Base-by-base conservation (phyloP, 306 rosid species). In the Pyrus communis region DNA sequence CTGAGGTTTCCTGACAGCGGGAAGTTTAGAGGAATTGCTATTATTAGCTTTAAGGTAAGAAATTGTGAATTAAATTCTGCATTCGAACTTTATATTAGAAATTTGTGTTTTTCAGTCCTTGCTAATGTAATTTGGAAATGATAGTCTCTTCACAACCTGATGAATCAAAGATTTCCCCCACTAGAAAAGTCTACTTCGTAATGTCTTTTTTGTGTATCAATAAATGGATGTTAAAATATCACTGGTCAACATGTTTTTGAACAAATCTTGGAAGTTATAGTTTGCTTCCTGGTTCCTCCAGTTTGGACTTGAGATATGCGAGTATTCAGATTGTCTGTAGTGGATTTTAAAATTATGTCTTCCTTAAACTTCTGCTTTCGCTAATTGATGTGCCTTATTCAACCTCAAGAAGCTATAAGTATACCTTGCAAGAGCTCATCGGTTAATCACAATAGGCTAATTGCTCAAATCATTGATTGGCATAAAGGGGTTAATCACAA, bases 1-100 rank as follows among this genome's bases (percentile, higher is more conserved):
- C 89, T 92, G 99, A 85, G 4, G 70, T 95, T 95, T 86, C 96
- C 96, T 21, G 99, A 95, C 79, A 95, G 77, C 57, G 99, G 97
- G 59, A 95, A 95, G 77, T 95, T 95, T 74, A 88, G 95, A 86
- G 99, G 99, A 76, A 95, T 95, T 82, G 93, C 97, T 49, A 84
- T 95, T 69, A 85, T 95, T 70, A 87, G 65, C 85, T 95, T 92
- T 78, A 95, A 93, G 97, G 99, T 92, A 69, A 77, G 78, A 66
- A 82, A 66, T 54, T 46, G 21, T 79, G 40, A 1, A 42, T 52
- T 77, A 46, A 11, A 58, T 60, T 43, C 65, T 55, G 42, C 23
- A 35, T 74, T 51, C 25, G 10, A 65, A 30, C 63, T n/a, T 4
- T 5, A 30, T 21, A 55, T 75, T 11, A 15, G 51, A 33, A 54